A percentile compares a stretch with the other conserved stretches of the same genome.
phyloP scores from a whole-genome alignment of 129 eudicot species.

The Escallonia herrerae region DNA sequence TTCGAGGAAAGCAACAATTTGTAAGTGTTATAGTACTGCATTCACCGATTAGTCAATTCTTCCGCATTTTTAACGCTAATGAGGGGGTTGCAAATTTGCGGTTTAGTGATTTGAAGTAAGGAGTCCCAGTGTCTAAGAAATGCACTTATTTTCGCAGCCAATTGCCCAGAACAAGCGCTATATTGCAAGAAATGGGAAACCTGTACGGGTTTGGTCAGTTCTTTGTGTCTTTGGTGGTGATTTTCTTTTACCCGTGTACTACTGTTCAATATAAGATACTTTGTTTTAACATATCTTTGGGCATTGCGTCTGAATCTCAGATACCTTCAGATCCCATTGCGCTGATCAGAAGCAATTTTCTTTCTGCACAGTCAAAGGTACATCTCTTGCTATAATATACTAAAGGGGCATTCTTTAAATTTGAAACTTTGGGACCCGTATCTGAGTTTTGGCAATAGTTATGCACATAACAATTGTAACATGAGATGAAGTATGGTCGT shows the following conservation, averaged over 20 bases:
- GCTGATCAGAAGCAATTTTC: slow-evolving; percentile 68
- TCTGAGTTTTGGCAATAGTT: neutral
- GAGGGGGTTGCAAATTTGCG: too few species aligned
- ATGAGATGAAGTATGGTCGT: neutral
- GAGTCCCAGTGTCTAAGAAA: too few species aligned
- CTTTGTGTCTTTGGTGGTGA: neutral
- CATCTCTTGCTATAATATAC: neutral
- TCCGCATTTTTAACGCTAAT: neutral
- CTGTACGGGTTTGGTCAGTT: slow-evolving; percentile 51
- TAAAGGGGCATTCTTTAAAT: neutral
- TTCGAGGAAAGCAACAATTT: slow-evolving; percentile 60
- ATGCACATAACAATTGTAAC: neutral
- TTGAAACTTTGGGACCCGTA: neutral
- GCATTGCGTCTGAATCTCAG: slow-evolving; percentile 35
- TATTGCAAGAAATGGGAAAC: slow-evolving; percentile 81
- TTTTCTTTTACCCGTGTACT: neutral
- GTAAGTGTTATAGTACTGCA: slow-evolving; percentile 35
- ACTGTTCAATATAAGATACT: neutral
- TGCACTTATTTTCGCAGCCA: slow-evolving; percentile 47
- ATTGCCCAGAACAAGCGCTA: slow-evolving; percentile 84
- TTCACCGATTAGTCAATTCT: neutral
- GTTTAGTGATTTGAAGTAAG: too few species aligned
- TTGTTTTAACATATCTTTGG: slow-evolving; percentile 8
- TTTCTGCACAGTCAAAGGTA: slow-evolving; percentile 85
- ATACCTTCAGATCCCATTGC: slow-evolving; percentile 84